Evolutionary conservation across 2,329 filamentous ascomycete genomes (phyloP).

Genomic region (Pseudogymnoascus sp.): DNA sequence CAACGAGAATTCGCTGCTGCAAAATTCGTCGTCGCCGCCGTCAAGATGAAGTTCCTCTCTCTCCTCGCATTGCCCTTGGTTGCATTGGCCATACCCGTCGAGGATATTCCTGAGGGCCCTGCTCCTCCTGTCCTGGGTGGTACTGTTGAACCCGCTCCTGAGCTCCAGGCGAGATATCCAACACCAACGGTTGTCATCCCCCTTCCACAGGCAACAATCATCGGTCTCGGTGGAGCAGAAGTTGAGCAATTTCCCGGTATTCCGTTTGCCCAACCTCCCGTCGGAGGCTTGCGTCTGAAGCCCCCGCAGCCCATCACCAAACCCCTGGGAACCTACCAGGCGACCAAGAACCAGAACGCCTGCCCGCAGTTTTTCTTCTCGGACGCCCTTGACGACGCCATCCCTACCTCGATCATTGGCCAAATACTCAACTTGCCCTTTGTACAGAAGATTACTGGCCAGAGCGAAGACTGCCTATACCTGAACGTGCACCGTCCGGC

Average conservation of each 20-base stretch:
- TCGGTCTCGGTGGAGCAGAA: constrained; percentile 14
- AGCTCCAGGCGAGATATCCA: constrained; percentile 3
- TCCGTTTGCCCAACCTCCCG: constrained; percentile 64
- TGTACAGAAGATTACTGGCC: constrained; percentile 45
- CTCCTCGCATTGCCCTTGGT: constrained; percentile 2
- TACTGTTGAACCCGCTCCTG: not conserved
- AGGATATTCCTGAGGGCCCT: not conserved
- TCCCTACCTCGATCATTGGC: constrained; percentile 35
- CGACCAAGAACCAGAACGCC: constrained; percentile 47
- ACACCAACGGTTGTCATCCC: constrained; percentile 19
- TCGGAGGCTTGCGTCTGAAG: constrained; percentile 57
- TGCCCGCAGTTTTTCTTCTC: constrained; percentile 67
- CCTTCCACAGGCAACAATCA: constrained; percentile 19
- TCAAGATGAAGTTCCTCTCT: constrained; percentile 2
- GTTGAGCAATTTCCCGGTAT: constrained; percentile 68
- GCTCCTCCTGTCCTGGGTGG: not conserved
- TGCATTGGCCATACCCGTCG: not conserved
- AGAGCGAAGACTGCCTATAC: constrained; percentile 57
- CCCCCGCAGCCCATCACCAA: constrained; percentile 55
- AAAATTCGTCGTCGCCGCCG: not conserved
- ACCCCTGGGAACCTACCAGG: constrained; percentile 52
- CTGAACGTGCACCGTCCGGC: constrained; percentile 51
- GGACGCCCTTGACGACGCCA: constrained; percentile 32
- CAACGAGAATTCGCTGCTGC: constrained; percentile 4
- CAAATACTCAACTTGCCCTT: constrained; percentile 47